Base-by-base conservation (phyloP, 139 green algal genomes). In the Microglena sp. region DNA sequence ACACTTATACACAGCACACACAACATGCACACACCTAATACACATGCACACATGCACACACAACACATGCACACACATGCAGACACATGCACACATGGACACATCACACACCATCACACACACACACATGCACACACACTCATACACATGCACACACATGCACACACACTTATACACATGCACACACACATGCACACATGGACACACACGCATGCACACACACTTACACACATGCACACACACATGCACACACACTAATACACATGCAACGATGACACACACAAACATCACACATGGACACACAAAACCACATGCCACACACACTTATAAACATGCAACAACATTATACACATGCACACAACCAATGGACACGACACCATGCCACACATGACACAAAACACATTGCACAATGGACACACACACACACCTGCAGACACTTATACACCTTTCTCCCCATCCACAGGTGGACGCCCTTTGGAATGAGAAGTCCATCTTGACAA, bases 401-500 rank as follows among this genome's bases (percentile, higher is more conserved):
- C 40, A 50, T 24, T 18, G 40, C 40, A 50, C 40, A 50, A 24
- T 50, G 15, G 40, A 50, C 40, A 50, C 40, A 50, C 40, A 50
- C 53, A n/a, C 33, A 43, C 24, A 27, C 22, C 6, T 11, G 33
- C 40, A 64, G 11, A 64, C 56, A 21, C 30, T 8, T 33, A 31
- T 30, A 4, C 59, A 55, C 5, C 59, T 50, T 50, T 18, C 18
- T 11, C 40, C 40, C 28, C 40, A 50, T 50, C 18, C 40, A 50
- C 33, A 65, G 58, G 58, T 57, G 2, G 74, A 81, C 58, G 70
- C 75, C 58, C 55, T 85, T 46, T 85, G 72, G 55, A 81, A 83
- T 64, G 90, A 97, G 78, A 56, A 30, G 33, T 71, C 87, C 55
- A 96, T 97, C 55, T 73, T 97, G 29, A 95, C 88, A 21, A 97